Evolutionary conservation across 2,329 filamentous ascomycete genomes (phyloP).

Genomic region (Endothia cerciana): DNA sequence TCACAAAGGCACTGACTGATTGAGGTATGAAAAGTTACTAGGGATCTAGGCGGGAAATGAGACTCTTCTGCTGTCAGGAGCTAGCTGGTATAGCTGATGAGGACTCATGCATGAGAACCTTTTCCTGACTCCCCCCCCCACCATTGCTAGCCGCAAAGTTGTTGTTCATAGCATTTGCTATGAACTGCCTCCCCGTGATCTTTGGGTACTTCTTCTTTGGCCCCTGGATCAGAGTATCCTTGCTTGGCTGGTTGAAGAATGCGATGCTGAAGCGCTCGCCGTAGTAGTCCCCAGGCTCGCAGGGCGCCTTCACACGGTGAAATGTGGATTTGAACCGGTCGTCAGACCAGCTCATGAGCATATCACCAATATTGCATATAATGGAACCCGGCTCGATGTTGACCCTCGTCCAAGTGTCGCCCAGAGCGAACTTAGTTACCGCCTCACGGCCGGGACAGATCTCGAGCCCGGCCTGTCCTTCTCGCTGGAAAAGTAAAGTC

Average conservation of each 20-base stretch:
- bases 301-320: conserved; percentile 49
- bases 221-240: conserved; percentile 56
- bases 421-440: conserved; percentile 56
- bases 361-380: conserved; percentile 62
- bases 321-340: conserved; percentile 65
- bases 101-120: background rate
- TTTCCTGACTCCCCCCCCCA: background rate
- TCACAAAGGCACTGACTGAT: background rate
- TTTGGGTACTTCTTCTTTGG: conserved; percentile 58
- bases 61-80: background rate
- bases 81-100: conserved; percentile 2
- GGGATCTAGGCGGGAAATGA: background rate
- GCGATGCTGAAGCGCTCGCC: conserved; percentile 61
- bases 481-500: conserved; percentile 61
- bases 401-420: conserved; percentile 61
- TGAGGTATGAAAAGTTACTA: background rate
- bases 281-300: conserved; percentile 48
- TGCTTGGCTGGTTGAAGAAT: conserved; percentile 63
- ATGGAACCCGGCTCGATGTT: conserved; percentile 51
- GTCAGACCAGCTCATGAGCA: conserved; percentile 63
- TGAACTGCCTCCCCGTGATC: conserved; percentile 60
- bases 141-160: conserved; percentile 48
- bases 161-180: conserved; percentile 55
- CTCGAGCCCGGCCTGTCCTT: conserved; percentile 58
- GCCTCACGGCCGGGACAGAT: conserved; percentile 62